Evolutionary conservation across 805 yeast species (phyloP).

Genomic region (Saturnispora ahearnii): DNA sequence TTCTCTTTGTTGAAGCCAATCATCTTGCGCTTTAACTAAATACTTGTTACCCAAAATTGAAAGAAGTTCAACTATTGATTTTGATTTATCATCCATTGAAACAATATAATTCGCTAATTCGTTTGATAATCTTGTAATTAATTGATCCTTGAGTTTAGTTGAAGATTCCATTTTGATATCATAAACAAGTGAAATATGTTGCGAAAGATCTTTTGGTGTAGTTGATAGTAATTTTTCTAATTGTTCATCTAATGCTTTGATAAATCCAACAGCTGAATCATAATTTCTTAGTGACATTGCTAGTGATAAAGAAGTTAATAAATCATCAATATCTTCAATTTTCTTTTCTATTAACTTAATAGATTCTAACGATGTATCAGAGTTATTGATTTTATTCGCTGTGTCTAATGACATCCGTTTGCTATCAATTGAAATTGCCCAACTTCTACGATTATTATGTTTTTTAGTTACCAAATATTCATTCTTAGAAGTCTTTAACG

Average conservation of each 20-base stretch:
- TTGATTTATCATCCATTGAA: constrained; percentile 10
- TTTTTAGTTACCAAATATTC: background rate
- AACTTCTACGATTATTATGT: constrained; percentile 3
- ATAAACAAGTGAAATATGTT: constrained; percentile 11
- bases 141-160: constrained; percentile 16
- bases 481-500: background rate
- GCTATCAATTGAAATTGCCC: background rate
- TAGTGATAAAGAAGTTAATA: constrained; percentile 42
- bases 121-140: constrained; percentile 15
- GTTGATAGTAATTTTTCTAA: constrained; percentile 12
- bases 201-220: constrained; percentile 17
- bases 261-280: constrained; percentile 32
- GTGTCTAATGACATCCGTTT: constrained; percentile 16
- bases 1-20: constrained; percentile 5
- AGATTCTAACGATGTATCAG: constrained; percentile 11
- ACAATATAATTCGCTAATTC: constrained; percentile 15
- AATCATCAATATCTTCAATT: constrained; percentile 32
- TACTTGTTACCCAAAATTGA: background rate
- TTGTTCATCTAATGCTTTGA: constrained; percentile 19
- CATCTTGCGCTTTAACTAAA: constrained; percentile 2
- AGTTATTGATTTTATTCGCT: constrained; percentile 35
- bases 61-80: constrained; percentile 4
- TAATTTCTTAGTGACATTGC: constrained; percentile 40
- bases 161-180: constrained; percentile 19
- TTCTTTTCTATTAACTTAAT: constrained; percentile 15